Evolutionary conservation across 768 basidiomycete species (phyloP), one percentile per base, ranked within the genome.

Genomic region (Auricularia sp.): DNA sequence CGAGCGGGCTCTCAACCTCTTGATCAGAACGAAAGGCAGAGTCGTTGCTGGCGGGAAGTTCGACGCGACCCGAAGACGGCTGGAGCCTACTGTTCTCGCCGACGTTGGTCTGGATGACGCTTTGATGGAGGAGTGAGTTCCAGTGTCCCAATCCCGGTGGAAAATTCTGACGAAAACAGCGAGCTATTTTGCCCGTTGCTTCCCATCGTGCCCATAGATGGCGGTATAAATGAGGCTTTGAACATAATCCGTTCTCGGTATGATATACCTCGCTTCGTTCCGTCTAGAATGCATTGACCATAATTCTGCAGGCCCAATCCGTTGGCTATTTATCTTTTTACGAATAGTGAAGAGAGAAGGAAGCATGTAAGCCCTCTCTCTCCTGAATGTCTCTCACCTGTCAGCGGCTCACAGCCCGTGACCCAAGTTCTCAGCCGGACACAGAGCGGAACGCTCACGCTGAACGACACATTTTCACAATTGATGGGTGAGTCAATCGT

Each of bases 251-350:
- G 64, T 42, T 42, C 39, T 42, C 39, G 34, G 59, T 61, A 4
- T n/a, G 66, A 29, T 64, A 29, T 36, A 10, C 29, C 58, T 18
- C 10, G 33, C 66, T 4, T 33, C 42, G 2, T 42, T 54, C 14
- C 14, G 8, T 33, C 43, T 36, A 3, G 29, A 7, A 11, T 23
- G 34, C 5, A 51, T 29, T 43, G 2, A 7, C 3, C n/a, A 62
- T 56, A 61, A 66, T 64, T 29, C 58, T 65, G 11, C 61, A 87
- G 86, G 21, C 78, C 81, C 43, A 78, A 82, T 64, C 83, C 89
- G 1, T 77, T 90, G 3, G 83, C 83, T 3, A 51, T 89, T 29
- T 90, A 90, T 67, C 78, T 77, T 1, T 91, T 90, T 71, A 85
- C 83, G 0, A 79, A 84, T 16, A 74, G 80, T 54, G 72, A 77